Evolutionary conservation across 768 basidiomycete genomes (phyloP), one percentile per base, ranked within the genome.

Genomic region (Macrolepiota fuliginosa): DNA sequence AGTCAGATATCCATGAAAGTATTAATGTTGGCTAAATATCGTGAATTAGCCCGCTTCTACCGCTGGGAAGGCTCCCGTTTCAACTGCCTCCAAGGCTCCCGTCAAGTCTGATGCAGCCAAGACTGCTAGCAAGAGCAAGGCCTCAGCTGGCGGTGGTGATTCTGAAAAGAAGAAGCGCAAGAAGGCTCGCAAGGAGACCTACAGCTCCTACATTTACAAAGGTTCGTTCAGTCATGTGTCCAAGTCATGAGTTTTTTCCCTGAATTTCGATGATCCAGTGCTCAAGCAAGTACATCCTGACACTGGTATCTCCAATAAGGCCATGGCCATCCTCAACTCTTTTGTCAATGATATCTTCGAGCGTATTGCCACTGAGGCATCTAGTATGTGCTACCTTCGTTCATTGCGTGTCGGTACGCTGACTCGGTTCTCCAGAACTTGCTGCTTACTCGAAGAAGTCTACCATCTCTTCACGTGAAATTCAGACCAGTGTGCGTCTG

Each of bases 251-350:
- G 24, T n/a, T 12, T 22, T 29, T 62, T 57, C 12, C 37, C 36
- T 24, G 29, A 19, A 56, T 47, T n/a, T 25, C 35, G 22, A 17
- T 54, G 19, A 19, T 35, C 65, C 47, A 94, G 94, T 96, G 69
- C 86, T 96, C 64, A 94, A 93, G 78, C 94, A 98, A 80, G 96
- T 98, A 62, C 96, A 98, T 81, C 94, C 96, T 55, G 96, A 98
- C 72, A 98, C 94, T 54, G 96, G 96, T 89, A 98, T 98, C 80
- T 96, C 95, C 58, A 98, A 97, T 88, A 96, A 96, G 83, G 94
- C 94, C 22, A 96, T 96, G 93, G 91, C 94, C 63, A 96, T 97
- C 72, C 77, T 97, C 61, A 96, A 96, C 83, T 92, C 90, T 61
- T 97, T 97, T 72, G 94, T 97, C 70, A 95, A 95, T 70, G 94